These are phyloP conservation scores for Candida xiaguanensis DNA, from an alignment of 805 yeast species.

Conservation along the genomic window DNA sequence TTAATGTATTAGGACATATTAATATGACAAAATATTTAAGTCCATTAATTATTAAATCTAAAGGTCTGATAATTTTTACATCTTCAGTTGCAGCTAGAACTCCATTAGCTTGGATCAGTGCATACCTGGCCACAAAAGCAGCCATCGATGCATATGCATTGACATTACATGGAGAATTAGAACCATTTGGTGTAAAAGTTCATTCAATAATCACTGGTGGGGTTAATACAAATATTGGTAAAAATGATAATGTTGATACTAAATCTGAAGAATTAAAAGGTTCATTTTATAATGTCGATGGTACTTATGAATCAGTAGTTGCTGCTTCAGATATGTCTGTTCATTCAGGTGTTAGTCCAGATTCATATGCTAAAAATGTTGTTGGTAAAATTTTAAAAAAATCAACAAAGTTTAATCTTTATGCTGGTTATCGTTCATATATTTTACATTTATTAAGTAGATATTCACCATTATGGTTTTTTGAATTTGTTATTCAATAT, in stretches of 20 bases:
- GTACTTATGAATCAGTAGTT: constrained; percentile 15
- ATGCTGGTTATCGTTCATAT: constrained; percentile 21
- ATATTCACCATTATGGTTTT: constrained; percentile 22
- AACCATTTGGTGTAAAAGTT: constrained; percentile 36
- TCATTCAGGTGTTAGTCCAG: constrained; percentile 41
- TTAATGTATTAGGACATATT: constrained; percentile 38
- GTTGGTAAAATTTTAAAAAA: constrained; percentile 37
- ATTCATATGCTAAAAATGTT: constrained; percentile 52
- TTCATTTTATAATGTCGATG: constrained; percentile 19
- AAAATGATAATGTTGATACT: neutral
- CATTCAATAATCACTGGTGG: constrained; percentile 39
- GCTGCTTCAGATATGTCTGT: constrained; percentile 20
- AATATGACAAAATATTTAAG: constrained; percentile 31
- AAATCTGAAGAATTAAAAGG: constrained; percentile 1
- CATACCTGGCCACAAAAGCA: constrained; percentile 37
- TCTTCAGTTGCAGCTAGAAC: constrained; percentile 30
- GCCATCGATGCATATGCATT: constrained; percentile 37
- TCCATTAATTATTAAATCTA: constrained; percentile 25
- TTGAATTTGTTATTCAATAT: constrained; percentile 16
- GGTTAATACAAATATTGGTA: constrained; percentile 31
- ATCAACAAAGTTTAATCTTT: constrained; percentile 25
- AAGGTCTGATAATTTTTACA: constrained; percentile 37
- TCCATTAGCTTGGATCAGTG: constrained; percentile 31
- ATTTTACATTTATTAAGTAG: constrained; percentile 14
- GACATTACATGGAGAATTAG: constrained; percentile 30